phyloP scores from a whole-genome alignment of 352 stramenopile genomes.

The Sclerospora graminicola region DNA sequence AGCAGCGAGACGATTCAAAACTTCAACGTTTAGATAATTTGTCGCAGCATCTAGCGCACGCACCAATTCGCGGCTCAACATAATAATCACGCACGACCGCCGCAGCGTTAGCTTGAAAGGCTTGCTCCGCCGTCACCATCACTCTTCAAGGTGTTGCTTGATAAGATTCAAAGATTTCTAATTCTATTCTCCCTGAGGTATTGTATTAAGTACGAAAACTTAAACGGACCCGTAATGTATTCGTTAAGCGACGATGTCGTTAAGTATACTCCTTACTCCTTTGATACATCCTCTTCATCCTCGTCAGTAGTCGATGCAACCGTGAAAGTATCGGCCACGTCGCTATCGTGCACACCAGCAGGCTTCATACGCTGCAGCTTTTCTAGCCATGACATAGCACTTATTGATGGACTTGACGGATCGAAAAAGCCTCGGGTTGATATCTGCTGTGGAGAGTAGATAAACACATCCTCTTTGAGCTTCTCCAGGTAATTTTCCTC shows the following conservation, averaged over 20 bases:
- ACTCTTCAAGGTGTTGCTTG: conserved; percentile 14
- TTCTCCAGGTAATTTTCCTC: conserved; percentile 62
- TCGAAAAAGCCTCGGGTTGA: conserved; percentile 58
- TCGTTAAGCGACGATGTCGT: too few species aligned
- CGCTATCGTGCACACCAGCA: conserved; percentile 29
- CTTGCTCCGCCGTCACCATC: conserved; percentile 58
- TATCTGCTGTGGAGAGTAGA: conserved; percentile 72
- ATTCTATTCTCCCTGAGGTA: not conserved
- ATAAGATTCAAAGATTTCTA: conserved; percentile 24
- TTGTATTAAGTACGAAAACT: conserved; percentile 13
- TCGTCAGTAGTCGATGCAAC: conserved; percentile 17
- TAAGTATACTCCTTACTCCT: conserved; percentile 20
- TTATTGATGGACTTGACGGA: conserved; percentile 49
- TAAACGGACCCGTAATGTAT: too few species aligned
- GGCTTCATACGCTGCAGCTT: conserved; percentile 85
- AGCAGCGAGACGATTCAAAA: not conserved
- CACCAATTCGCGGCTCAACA: conserved; percentile 76
- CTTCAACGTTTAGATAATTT: too few species aligned
- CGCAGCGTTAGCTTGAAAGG: conserved; percentile 65
- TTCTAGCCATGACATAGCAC: conserved; percentile 78
- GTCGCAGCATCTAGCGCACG: conserved; percentile 3
- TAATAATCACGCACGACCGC: conserved; percentile 83
- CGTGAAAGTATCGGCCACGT: conserved; percentile 19
- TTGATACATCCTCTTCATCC: conserved; percentile 9
- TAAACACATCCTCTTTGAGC: conserved; percentile 78